phyloP scores from a whole-genome alignment of 306 rosid genomes.

The Parietaria judaica region DNA sequence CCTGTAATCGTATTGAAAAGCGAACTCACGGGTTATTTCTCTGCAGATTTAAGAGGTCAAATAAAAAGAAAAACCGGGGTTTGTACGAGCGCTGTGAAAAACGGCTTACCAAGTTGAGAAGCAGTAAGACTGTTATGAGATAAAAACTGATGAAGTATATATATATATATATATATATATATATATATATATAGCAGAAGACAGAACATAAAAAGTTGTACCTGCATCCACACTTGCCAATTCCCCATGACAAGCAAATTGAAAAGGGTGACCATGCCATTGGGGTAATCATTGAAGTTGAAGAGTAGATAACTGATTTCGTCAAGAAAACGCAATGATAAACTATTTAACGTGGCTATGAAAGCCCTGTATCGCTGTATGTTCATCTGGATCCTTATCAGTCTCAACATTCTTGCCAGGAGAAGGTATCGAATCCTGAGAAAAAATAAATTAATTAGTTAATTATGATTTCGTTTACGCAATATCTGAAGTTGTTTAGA shows the following conservation, averaged over 20 bases:
- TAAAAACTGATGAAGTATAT: constrained; percentile 80
- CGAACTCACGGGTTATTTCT: not conserved
- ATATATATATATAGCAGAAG: too few relatives aligned
- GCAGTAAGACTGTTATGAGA: constrained; percentile 72
- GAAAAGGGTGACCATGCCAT: constrained; percentile 99
- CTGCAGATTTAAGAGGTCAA: not conserved
- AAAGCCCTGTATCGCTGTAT: constrained; percentile 77
- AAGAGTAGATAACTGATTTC: constrained; percentile 69
- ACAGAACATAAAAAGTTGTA: constrained; percentile 17
- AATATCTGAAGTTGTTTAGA: too few relatives aligned
- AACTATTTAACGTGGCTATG: constrained; percentile 66
- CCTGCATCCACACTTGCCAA: constrained; percentile 85
- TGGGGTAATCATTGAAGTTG: constrained; percentile 91
- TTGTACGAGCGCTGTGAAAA: constrained; percentile 7
- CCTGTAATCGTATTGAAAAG: constrained; percentile 42
- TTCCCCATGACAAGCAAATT: constrained; percentile 78
- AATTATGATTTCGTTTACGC: too few relatives aligned
- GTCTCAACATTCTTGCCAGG: constrained; percentile 82
- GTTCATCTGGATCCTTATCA: constrained; percentile 84
- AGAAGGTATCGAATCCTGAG: constrained; percentile 98
- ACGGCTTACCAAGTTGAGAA: constrained; percentile 72
- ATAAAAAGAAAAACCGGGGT: not conserved
- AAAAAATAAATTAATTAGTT: not conserved
- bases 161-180: not conserved
- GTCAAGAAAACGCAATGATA: constrained; percentile 49